phyloP scores from a whole-genome alignment of 1,284 basidiomycete genomes.

The Heterobasidion parviporum region DNA sequence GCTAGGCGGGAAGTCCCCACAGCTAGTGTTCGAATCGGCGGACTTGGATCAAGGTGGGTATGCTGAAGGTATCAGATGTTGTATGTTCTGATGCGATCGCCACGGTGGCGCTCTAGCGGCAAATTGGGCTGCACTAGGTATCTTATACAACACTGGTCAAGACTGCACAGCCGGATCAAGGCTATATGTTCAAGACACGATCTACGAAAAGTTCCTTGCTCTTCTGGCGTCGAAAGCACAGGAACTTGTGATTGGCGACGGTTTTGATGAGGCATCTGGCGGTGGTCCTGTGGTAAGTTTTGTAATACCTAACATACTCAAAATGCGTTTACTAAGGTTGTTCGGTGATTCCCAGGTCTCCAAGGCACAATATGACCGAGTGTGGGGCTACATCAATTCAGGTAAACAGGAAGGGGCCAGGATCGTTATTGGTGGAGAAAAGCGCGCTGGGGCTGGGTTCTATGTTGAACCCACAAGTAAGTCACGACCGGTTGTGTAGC shows the following conservation, averaged over 20 bases:
- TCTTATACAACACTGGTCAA: constrained; percentile 80
- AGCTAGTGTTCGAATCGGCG: constrained; percentile 77
- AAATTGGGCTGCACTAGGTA: constrained; percentile 77
- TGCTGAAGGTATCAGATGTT: not conserved
- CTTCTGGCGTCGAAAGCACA: constrained; percentile 64
- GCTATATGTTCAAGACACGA: constrained; percentile 76
- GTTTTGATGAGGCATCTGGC: constrained; percentile 64
- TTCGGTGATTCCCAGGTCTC: constrained; percentile 48
- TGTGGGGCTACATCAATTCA: constrained; percentile 83
- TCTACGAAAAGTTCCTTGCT: constrained; percentile 77
- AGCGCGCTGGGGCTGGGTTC: constrained; percentile 59
- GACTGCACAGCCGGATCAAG: constrained; percentile 86
- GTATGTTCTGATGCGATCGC: not conserved
- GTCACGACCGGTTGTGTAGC: constrained; percentile 15
- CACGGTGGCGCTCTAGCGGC: constrained; percentile 43
- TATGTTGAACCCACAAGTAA: constrained; percentile 73
- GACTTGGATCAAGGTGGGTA: constrained; percentile 71
- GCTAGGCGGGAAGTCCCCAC: constrained; percentile 93
- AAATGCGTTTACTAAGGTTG: not conserved
- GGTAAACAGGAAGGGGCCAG: constrained; percentile 84
- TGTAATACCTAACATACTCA: not conserved
- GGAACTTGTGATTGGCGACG: constrained; percentile 70
- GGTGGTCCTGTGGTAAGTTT: constrained; percentile 73
- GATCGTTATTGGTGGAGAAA: constrained; percentile 72
- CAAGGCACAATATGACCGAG: constrained; percentile 80